phyloP scores from a whole-genome alignment of 495 filamentous ascomycete species.

The Xylaria acuta region DNA sequence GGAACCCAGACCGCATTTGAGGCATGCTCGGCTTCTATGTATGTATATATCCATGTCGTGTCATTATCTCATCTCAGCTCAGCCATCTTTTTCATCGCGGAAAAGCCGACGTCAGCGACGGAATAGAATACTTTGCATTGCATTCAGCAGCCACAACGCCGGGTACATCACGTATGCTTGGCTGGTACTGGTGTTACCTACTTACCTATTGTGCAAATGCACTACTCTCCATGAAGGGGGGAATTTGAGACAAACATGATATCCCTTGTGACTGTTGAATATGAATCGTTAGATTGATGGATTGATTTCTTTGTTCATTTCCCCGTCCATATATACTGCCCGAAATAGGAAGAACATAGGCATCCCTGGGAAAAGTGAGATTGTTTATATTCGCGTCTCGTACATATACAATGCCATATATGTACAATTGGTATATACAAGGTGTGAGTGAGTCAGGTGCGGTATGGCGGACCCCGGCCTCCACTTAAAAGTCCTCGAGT shows the following conservation, averaged over 20 bases:
- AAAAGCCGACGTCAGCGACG: not conserved
- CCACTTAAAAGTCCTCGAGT: not conserved
- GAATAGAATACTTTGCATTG: not conserved
- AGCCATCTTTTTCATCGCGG: not conserved
- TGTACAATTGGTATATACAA: constrained; percentile 32
- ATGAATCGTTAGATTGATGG: not conserved
- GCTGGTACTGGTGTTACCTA: not conserved
- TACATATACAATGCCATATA: constrained; percentile 21
- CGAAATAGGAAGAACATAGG: too few relatives aligned
- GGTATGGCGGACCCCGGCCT: not conserved
- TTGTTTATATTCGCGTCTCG: constrained; percentile 8
- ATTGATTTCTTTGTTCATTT: not conserved
- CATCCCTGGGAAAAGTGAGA: not conserved
- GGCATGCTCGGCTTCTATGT: not conserved
- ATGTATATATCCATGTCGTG: constrained; percentile 8
- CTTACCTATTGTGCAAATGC: not conserved
- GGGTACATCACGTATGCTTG: not conserved
- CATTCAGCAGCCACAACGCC: not conserved
- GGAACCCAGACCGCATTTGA: not conserved
- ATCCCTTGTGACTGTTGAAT: not conserved
- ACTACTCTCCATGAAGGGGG: not conserved
- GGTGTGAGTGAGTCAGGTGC: not conserved
- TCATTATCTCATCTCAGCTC: not conserved
- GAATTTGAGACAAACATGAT: not conserved
- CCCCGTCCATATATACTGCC: not conserved